Evolutionary conservation across 75 land plant genomes (phyloP).

Genomic region (Cryptomeria japonica): DNA sequence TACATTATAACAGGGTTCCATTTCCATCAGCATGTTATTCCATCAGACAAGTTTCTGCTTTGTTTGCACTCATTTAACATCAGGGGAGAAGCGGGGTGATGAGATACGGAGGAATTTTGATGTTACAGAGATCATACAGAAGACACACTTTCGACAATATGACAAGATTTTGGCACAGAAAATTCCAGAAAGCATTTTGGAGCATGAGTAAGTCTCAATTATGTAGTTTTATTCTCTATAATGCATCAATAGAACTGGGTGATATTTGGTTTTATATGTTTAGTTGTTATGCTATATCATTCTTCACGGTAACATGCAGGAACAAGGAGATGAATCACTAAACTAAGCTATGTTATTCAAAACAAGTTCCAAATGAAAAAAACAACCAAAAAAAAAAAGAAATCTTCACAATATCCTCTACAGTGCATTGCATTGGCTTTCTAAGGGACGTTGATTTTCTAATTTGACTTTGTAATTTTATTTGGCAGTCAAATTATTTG

Average conservation of each 20-base stretch:
- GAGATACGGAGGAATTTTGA: too few relatives aligned
- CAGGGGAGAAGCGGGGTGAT: too few relatives aligned
- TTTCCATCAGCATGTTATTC: conserved; percentile 77
- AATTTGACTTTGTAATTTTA: too few relatives aligned
- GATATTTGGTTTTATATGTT: not conserved
- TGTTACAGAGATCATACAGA: conserved; percentile 64
- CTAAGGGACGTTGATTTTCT: not conserved
- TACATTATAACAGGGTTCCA: conserved; percentile 60
- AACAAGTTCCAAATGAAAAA: not conserved
- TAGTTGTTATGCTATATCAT: too few relatives aligned
- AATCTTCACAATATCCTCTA: not conserved
- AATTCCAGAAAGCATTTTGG: not conserved
- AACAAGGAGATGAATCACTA: not conserved
- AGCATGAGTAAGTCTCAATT: not conserved
- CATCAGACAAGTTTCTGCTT: conserved; percentile 51
- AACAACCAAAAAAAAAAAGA: not conserved
- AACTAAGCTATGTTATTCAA: not conserved
- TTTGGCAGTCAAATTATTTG: too few relatives aligned
- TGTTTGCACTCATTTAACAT: too few relatives aligned
- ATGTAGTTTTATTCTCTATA: not conserved
- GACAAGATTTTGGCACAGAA: not conserved
- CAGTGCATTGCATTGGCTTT: not conserved
- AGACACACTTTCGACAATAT: conserved; percentile 46
- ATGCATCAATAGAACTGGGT: not conserved
- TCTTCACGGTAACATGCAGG: not conserved